Conservation (phyloP, 2,329 filamentous ascomycete species). For the Chaetomiaceae sp. region DNA sequence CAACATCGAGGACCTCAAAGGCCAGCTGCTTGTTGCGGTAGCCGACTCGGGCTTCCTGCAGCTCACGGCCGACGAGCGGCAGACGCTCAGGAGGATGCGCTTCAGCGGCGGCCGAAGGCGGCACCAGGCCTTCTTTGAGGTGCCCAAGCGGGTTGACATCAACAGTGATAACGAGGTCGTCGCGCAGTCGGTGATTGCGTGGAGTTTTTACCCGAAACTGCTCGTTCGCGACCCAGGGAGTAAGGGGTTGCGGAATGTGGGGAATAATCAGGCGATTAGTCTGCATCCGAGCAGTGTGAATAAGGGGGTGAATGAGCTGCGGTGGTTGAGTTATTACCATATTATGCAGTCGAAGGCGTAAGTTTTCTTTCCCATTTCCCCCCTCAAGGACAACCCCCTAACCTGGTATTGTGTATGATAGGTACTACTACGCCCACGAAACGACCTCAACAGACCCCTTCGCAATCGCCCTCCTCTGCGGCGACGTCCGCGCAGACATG, state of each 20-base stretch:
- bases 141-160: slow-evolving; percentile 68
- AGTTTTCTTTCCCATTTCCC: slow-evolving; percentile 18
- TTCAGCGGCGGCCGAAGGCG: slow-evolving; percentile 57
- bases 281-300: slow-evolving; percentile 89
- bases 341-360: slow-evolving; percentile 84
- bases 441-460: slow-evolving; percentile 78
- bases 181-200: slow-evolving; percentile 77
- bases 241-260: slow-evolving; percentile 84
- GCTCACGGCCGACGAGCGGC: slow-evolving; percentile 68
- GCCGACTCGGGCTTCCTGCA: slow-evolving; percentile 80
- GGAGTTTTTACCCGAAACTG: slow-evolving; percentile 94
- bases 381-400: neutral
- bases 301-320: slow-evolving; percentile 61
- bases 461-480: slow-evolving; percentile 77
- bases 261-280: slow-evolving; percentile 86
- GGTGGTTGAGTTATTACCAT: slow-evolving; percentile 91
- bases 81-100: slow-evolving; percentile 63
- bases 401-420: slow-evolving; percentile 27
- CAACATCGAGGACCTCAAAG: slow-evolving; percentile 94
- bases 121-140: slow-evolving; percentile 68
- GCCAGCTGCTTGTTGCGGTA: slow-evolving; percentile 79
- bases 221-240: slow-evolving; percentile 65
- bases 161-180: slow-evolving; percentile 79
- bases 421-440: slow-evolving; percentile 84
- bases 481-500: slow-evolving; percentile 85